Conservation (phyloP, 2,329 filamentous ascomycete species). For the Calonectria crousiana region DNA sequence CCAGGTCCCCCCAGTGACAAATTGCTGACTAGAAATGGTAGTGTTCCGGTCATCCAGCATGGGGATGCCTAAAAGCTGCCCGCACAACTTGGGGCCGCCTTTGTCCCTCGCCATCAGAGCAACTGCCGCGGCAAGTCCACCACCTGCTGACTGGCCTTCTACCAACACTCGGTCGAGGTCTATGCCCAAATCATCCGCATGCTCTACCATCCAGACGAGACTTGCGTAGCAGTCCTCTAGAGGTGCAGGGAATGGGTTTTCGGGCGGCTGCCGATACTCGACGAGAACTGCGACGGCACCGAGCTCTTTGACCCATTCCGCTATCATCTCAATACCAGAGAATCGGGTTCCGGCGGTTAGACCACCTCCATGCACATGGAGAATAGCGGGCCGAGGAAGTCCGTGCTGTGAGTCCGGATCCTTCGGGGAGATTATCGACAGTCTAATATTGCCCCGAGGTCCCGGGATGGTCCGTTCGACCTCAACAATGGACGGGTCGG, state of each 20-base stretch:
- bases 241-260: neutral
- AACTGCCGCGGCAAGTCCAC: neutral
- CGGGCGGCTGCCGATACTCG: slow-evolving; percentile 3
- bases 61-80: neutral
- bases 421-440: neutral
- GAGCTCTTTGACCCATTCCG: neutral
- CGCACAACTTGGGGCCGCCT: neutral
- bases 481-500: neutral
- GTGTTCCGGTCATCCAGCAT: neutral
- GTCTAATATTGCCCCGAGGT: neutral
- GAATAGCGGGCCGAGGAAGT: neutral
- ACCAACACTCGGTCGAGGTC: neutral
- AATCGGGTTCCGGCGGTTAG: neutral
- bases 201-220: neutral
- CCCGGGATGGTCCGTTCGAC: neutral
- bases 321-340: neutral
- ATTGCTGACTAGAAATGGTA: neutral
- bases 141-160: neutral
- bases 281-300: neutral
- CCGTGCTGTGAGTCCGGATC: neutral
- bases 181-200: neutral
- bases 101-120: slow-evolving; percentile 1
- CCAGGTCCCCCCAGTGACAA: neutral
- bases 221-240: slow-evolving; percentile 2
- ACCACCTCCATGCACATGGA: neutral